Conservation (phyloP, 805 yeast genomes). For the Blastobotrys robertii region DNA sequence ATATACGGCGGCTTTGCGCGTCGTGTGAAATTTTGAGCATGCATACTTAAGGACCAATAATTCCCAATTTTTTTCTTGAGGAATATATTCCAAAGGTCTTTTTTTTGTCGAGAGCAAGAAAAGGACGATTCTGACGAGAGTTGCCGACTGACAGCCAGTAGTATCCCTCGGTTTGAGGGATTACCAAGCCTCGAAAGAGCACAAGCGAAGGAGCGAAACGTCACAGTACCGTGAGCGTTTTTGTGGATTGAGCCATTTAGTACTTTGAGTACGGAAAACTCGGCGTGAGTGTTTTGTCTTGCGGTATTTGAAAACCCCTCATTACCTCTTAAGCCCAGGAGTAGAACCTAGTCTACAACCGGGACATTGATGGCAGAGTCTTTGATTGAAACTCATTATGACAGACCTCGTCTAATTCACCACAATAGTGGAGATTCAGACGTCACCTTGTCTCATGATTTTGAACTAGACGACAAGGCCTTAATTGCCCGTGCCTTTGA, state of each 20-base stretch:
- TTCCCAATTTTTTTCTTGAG: not conserved
- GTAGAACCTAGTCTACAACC: no score
- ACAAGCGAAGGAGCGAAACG: slow-evolving; percentile 1
- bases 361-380: no score
- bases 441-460: not conserved
- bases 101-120: not conserved
- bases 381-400: no score
- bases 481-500: slow-evolving; percentile 16
- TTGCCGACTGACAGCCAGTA: slow-evolving; percentile 22
- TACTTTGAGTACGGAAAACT: no score
- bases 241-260: no score
- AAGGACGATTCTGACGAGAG: slow-evolving; percentile 18
- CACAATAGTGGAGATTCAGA: not conserved
- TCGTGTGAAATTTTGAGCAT: no score
- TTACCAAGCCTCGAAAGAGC: not conserved
- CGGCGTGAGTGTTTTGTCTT: no score
- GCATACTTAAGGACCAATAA: no score
- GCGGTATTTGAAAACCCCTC: no score
- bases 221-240: not conserved
- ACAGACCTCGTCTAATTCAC: not conserved
- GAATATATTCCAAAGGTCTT: not conserved
- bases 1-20: no score
- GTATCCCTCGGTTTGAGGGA: slow-evolving; percentile 18
- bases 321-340: no score
- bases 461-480: not conserved